Base-by-base conservation (phyloP, 2,329 filamentous ascomycete species). In the Ilyonectria sp. region DNA sequence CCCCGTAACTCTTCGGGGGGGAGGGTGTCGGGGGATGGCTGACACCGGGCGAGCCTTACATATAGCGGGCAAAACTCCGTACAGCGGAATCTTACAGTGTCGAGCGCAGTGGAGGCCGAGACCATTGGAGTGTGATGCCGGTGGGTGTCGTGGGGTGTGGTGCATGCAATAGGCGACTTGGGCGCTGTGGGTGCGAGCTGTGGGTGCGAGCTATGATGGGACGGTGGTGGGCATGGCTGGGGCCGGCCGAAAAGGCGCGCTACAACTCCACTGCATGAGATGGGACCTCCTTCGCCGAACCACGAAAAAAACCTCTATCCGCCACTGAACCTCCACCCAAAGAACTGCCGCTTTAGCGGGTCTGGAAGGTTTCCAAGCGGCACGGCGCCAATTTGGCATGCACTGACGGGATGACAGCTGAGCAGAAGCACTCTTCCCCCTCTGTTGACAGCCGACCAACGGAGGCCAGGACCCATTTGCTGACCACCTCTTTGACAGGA, bases 301-400 rank as follows among this genome's bases (percentile, higher is more conserved):
- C 49, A 26, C n/a, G 35, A 19, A 44, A 60, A 60, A 35, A 44
- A 8, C n/a, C 47, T 46, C 49, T 53, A 43, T 40, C 59, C 59
- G 59, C 59, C 59, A 62, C 59, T 23, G 37, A 62, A 46, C 46
- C 47, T 47, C 60, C 44, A 50, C 52, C 60, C 17, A 47, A 17
- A 40, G 21, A 64, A 40, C 43, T 59, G 62, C 62, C 55, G 46
- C 58, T 47, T 26, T 60, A 52, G 63, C 63, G 63, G 57, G 63
- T 65, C 57, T 65, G 46, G 57, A 65, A 65, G 46, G 63, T 52
- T 61, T 57, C 57, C 52, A 56, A 40, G 63, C 46, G 58, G 40
- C 47, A 9, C 19, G 21, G 35, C 37, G 53, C 33, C 43, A 33
- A 44, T 44, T 60, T 57, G 56, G 63, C 63, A 56, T 60, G 17